phyloP scores from a whole-genome alignment of 2,329 filamentous ascomycete genomes.

The Hypoxylon sp. region DNA sequence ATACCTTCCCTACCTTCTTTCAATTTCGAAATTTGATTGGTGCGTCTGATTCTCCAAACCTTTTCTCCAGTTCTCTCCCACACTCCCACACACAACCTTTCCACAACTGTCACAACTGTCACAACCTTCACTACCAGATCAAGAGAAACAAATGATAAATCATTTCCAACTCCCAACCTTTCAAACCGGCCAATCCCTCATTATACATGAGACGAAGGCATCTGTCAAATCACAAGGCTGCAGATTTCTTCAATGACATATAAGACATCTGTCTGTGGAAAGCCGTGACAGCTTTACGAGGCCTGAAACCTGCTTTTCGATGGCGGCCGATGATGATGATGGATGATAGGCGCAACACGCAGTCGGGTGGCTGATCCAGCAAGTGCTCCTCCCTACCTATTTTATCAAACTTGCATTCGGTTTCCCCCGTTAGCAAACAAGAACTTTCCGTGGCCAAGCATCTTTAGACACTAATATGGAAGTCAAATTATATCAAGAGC shows the following conservation, averaged over 20 bases:
- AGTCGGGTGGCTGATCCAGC: conserved; percentile 3
- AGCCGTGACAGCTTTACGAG: conserved; percentile 5
- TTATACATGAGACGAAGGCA: conserved; percentile 6
- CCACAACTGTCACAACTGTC: not conserved
- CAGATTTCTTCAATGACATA: conserved; percentile 12
- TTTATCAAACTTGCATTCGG: not conserved
- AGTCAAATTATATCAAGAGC: conserved; percentile 15
- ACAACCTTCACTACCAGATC: conserved; percentile 20
- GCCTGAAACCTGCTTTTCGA: conserved; percentile 4
- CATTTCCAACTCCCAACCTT: conserved; percentile 25
- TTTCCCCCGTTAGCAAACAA: not conserved
- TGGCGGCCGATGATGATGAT: conserved; percentile 4
- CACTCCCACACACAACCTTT: too few species aligned
- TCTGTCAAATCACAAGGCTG: conserved; percentile 9
- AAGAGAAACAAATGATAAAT: conserved; percentile 35
- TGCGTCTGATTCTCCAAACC: not conserved
- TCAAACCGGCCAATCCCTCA: conserved; percentile 9
- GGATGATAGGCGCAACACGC: conserved; percentile 6
- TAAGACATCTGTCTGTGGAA: conserved; percentile 15
- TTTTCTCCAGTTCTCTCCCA: not conserved
- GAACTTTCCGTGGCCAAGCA: conserved; percentile 16
- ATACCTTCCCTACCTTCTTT: not conserved
- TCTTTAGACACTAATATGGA: conserved; percentile 13
- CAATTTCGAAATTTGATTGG: not conserved
- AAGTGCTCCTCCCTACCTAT: not conserved